These are phyloP conservation scores for carrot (Daucus carota) DNA, from an alignment of 129 eudicot genomes.

Conservation along the genomic window DNA sequence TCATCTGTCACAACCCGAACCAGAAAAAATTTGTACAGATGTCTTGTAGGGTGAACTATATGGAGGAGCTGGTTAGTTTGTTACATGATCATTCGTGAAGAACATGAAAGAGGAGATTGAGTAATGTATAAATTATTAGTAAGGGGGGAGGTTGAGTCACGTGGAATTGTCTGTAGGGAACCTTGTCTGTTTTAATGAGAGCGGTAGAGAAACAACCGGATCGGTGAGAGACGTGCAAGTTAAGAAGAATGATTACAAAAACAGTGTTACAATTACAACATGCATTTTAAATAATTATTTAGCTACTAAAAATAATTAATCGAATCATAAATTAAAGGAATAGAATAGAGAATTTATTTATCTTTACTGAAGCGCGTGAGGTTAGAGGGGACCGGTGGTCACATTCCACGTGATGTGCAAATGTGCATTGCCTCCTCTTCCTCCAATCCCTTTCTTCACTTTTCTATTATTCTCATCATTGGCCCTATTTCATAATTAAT, in stretches of 20 bases:
- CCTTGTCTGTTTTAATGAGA: background rate
- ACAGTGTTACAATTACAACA: background rate
- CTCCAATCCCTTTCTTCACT: background rate
- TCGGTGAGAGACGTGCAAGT: conserved; percentile 8
- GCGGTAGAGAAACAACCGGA: conserved; percentile 5
- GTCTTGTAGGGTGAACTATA: too few relatives aligned
- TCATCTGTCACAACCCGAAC: too few relatives aligned
- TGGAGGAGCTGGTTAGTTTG: background rate
- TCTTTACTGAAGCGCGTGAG: conserved; percentile 11
- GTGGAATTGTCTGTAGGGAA: conserved; percentile 25
- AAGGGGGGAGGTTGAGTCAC: conserved; percentile 19
- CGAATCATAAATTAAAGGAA: background rate
- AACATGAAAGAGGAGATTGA: background rate
- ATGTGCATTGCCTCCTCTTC: background rate
- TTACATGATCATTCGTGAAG: background rate
- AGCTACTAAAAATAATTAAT: background rate
- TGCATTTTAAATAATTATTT: background rate
- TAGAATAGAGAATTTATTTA: background rate
- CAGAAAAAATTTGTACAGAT: too few relatives aligned
- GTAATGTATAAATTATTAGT: background rate
- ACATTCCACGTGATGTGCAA: conserved; percentile 26
- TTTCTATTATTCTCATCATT: background rate
- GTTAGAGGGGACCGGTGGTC: conserved; percentile 28
- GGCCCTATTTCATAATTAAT: background rate
- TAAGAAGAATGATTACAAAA: background rate